Conservation (phyloP, 768 basidiomycete genomes). For the Boletus reticuloceps region DNA sequence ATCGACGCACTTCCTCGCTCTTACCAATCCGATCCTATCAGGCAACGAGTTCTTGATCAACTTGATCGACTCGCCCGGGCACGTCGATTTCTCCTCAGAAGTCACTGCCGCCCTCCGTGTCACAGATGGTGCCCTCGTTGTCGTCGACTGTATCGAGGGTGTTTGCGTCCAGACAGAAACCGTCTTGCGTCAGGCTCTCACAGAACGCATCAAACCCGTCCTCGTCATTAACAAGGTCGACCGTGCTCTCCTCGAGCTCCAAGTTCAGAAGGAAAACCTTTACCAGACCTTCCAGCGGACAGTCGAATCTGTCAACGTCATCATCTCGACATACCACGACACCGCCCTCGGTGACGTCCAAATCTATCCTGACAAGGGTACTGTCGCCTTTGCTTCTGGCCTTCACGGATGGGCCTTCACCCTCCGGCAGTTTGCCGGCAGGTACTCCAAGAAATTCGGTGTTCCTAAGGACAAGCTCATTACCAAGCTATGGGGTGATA, state of each 20-base stretch:
- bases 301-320: conserved; percentile 97
- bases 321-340: conserved; percentile 97
- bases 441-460: conserved; percentile 98
- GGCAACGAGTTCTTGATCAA: conserved; percentile 99
- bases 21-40: conserved; percentile 23
- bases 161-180: conserved; percentile 99
- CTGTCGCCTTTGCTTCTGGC: conserved; percentile 98
- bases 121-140: conserved; percentile 98
- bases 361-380: conserved; percentile 97
- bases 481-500: conserved; percentile 97
- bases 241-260: conserved; percentile 97
- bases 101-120: conserved; percentile 99
- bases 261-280: conserved; percentile 94
- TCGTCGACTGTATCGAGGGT: conserved; percentile 99
- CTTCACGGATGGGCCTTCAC: conserved; percentile 99
- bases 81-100: conserved; percentile 99
- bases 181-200: conserved; percentile 93
- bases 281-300: conserved; percentile 98
- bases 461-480: conserved; percentile 99
- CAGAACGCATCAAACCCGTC: conserved; percentile 99
- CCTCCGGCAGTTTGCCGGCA: conserved; percentile 91
- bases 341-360: conserved; percentile 94
- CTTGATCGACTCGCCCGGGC: conserved; percentile 98
- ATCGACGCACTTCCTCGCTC: background rate
- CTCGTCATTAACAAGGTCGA: conserved; percentile 99